Conservation (phyloP, 2,329 filamentous ascomycete genomes). For the Pezicula neosporulosa region DNA sequence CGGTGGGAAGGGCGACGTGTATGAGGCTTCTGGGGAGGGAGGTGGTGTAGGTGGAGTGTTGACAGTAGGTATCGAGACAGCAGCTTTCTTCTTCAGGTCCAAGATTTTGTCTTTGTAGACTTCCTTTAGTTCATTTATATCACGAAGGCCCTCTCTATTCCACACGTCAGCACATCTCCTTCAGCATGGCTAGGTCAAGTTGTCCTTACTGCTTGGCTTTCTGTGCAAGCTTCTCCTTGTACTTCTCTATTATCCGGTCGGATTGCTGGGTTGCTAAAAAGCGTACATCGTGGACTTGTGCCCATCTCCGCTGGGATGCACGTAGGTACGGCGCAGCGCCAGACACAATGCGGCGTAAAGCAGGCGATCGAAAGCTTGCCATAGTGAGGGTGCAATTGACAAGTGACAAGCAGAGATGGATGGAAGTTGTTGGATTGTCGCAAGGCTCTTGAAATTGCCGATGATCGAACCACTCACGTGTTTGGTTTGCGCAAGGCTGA, state of each 20-base stretch:
- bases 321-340: constrained; percentile 26
- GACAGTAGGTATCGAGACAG: constrained; percentile 42
- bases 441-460: neutral
- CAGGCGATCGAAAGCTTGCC: constrained; percentile 44
- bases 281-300: constrained; percentile 87
- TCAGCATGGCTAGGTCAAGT: neutral
- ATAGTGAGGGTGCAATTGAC: constrained; percentile 29
- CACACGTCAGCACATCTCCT: neutral
- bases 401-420: neutral
- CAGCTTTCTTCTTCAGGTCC: constrained; percentile 64
- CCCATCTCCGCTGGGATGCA: constrained; percentile 72
- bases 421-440: neutral
- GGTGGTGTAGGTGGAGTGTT: constrained; percentile 24
- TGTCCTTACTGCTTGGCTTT: constrained; percentile 66
- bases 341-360: constrained; percentile 40
- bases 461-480: too few relatives aligned
- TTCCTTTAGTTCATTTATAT: constrained; percentile 73
- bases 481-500: neutral
- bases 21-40: constrained; percentile 27
- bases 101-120: constrained; percentile 84
- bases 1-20: constrained; percentile 29
- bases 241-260: constrained; percentile 74
- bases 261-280: constrained; percentile 78
- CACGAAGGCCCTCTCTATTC: constrained; percentile 55
- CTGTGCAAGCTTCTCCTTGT: constrained; percentile 76